Evolutionary conservation across 2,329 filamentous ascomycete genomes (phyloP).

Genomic region (Pseudomassariella vexata): DNA sequence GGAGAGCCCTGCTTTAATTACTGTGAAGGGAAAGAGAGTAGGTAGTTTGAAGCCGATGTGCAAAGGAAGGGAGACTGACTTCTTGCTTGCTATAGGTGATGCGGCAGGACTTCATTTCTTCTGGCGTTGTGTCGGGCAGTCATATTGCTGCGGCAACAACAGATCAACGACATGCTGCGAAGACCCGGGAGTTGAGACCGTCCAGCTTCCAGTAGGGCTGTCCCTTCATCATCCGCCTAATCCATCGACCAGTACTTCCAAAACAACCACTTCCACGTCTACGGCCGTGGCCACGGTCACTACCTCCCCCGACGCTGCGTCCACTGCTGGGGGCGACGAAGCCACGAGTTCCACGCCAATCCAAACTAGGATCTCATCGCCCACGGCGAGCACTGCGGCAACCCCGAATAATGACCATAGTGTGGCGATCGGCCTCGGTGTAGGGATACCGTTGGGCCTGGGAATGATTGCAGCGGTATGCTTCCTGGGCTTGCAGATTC

Average conservation of each 20-base stretch:
- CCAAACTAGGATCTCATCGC: too few species aligned
- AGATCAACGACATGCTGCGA: constrained; percentile 10
- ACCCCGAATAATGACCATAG: constrained; percentile 2
- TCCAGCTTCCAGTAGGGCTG: constrained; percentile 3
- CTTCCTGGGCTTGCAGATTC: constrained; percentile 11
- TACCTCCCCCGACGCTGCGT: too few species aligned
- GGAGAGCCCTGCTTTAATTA: constrained; percentile 16
- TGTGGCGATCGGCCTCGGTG: constrained; percentile 8
- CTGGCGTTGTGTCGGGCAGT: constrained; percentile 7
- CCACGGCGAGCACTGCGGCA: background rate
- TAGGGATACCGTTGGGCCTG: constrained; percentile 11
- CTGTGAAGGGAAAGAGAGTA: constrained; percentile 12
- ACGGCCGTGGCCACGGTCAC: too few species aligned
- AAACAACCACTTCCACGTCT: background rate
- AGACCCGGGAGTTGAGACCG: constrained; percentile 3
- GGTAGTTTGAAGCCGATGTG: background rate
- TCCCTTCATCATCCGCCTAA: constrained; percentile 1
- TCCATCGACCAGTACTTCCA: background rate
- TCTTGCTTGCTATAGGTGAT: constrained; percentile 1
- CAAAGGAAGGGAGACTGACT: background rate
- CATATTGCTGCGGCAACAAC: constrained; percentile 12
- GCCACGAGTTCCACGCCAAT: too few species aligned
- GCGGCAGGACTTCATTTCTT: constrained; percentile 11
- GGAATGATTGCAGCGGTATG: constrained; percentile 5
- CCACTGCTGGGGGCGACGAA: too few species aligned